phyloP scores from a whole-genome alignment of 2,329 filamentous ascomycete species.

The Cytospora piceicola region DNA sequence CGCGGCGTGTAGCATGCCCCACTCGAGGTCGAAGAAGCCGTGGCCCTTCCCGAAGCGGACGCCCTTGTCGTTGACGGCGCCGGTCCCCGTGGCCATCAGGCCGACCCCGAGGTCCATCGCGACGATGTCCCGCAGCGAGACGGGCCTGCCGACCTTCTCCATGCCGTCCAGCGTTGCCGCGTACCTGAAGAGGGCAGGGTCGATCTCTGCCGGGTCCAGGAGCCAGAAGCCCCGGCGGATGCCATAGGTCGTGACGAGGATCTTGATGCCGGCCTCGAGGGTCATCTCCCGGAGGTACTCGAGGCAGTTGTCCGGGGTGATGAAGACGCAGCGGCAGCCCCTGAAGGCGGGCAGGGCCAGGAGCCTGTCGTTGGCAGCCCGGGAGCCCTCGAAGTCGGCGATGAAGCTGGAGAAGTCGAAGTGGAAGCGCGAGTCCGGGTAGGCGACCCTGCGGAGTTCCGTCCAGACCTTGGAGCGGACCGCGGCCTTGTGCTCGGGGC shows the following conservation, averaged over 20 bases:
- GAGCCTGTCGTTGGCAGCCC: conserved; percentile 40
- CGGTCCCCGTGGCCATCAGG: conserved; percentile 45
- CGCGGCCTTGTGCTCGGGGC: conserved; percentile 30
- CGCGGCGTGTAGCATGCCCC: conserved; percentile 44
- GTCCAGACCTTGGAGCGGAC: conserved; percentile 39
- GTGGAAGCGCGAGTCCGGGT: conserved; percentile 49
- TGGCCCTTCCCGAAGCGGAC: conserved; percentile 46
- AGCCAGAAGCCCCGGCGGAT: conserved; percentile 47
- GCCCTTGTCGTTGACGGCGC: conserved; percentile 45
- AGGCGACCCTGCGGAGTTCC: conserved; percentile 43
- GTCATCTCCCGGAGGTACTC: conserved; percentile 44
- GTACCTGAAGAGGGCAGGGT: conserved; percentile 36
- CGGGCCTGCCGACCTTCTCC: conserved; percentile 44
- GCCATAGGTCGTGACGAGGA: conserved; percentile 47
- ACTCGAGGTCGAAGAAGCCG: conserved; percentile 49
- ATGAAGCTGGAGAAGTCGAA: conserved; percentile 48
- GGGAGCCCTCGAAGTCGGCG: conserved; percentile 46
- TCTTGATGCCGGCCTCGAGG: conserved; percentile 45
- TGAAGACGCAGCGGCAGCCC: conserved; percentile 41
- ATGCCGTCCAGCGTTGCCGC: conserved; percentile 49
- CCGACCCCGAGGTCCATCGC: conserved; percentile 38
- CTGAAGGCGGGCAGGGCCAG: conserved; percentile 40
- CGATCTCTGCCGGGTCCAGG: conserved; percentile 42
- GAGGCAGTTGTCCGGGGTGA: conserved; percentile 50
- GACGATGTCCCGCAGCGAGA: conserved; percentile 43